Evolutionary conservation across 441 rosid genomes (phyloP), one percentile per base, ranked within the genome.

Genomic region (Erodium texanum): DNA sequence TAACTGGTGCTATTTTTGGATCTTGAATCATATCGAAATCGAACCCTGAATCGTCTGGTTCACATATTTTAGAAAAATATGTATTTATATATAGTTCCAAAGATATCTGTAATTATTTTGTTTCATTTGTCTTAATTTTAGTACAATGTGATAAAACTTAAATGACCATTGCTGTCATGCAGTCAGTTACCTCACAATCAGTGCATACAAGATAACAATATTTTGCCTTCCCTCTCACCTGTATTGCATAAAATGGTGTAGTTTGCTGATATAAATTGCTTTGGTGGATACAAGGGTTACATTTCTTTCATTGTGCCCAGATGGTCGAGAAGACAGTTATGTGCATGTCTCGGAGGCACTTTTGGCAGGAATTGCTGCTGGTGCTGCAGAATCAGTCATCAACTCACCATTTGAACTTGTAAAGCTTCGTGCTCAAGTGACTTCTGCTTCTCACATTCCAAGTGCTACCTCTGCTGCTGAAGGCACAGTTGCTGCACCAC

Each of bases 371-470:
- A 74, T 87, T 80, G 87, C 71, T 23, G 90, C 90, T 69, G 99
- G 99, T 70, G 86, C 86, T 23, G 74, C 77, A 63, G 97, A 93
- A 76, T 82, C 97, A 62, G 66, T 89, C 15, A 45, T 86, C 72
- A 78, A 77, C 68, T 87, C 95, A 7, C 97, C 97, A 5, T 93
- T 91, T 78, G 96, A 93, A 82, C 78, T 93, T 65, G 56, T 89
- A 67, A 93, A 89, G 80, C 82, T 91, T 65, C 87, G 96, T 19
- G 79, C 82, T 7, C 97, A 93, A 77, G 97, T 88, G 24, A 66
- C 86, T 56, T 77, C 96, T 72, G 99, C 87, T 61, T 82, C 88
- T 75, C 81, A 78, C 7, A 62, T 80, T 69, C 81, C 84, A 71
- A 75, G 70, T 38, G 72, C 80, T 70, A 52, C 74, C 16, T 9